Evolutionary conservation across 768 basidiomycete species (phyloP), one percentile per base, ranked within the genome.

Genomic region (Coprinellus micaceus): DNA sequence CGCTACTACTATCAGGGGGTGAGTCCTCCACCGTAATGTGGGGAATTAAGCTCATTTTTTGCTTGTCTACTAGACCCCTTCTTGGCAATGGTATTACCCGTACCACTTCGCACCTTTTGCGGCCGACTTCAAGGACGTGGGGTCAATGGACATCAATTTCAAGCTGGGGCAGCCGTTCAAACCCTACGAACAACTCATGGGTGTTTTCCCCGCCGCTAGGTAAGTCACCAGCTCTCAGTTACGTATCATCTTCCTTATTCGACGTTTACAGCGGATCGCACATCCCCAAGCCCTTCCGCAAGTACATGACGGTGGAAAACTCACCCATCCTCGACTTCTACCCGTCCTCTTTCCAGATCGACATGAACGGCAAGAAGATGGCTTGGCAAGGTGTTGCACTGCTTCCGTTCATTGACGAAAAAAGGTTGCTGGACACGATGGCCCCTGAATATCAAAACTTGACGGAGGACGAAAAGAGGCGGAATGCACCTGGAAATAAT

Each of bases 291-390:
- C 79, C 83, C 0, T 94, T 98, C 77, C 95, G 97, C 29, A 66
- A 76, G 4, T 81, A 98, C 37, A 99, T 99, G 97, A 82, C 77
- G 3, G 83, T 90, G 2, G 81, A 86, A 47, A 82, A 88, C 29
- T 98, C 95, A 0, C 92, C 94, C 7, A 98, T 98, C 70, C 83
- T 93, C 58, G 95, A 98, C 66, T 98, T 98, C 75, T 98, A 98
- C 71, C 96, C 96, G 0, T 60, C 78, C 0, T 83, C 88, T 15
- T 99, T 99, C 69, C 85, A 95, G 63, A 88, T 98, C 65, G 97
- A 99, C 71, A 99, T 99, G 97, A 99, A 99, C 66, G 97, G 97
- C 57, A 98, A 98, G 76, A 91, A 90, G 73, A 98, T 98, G 95
- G 80, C 91, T 6, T 99, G 97, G 97, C 96, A 99, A 71, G 97